phyloP scores from a whole-genome alignment of 2,329 filamentous ascomycete species.

The Hyphodiscus sp. region DNA sequence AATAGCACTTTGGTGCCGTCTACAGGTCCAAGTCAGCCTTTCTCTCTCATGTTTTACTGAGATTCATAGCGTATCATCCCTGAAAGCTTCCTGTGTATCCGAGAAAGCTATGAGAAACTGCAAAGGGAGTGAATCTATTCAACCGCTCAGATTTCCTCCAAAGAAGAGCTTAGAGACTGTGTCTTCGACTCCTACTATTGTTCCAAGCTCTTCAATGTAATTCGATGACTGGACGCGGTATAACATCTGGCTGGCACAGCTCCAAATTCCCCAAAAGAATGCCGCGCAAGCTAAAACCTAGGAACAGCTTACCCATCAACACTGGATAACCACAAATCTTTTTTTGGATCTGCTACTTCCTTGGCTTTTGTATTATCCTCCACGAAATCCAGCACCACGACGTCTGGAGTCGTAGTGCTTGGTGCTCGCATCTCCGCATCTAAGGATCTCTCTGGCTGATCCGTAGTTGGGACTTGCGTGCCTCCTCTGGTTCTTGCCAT shows the following conservation, averaged over 20 bases:
- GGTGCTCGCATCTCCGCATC: conserved; percentile 37
- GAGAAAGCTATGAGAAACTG: background rate
- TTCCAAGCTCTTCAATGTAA: background rate
- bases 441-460: conserved; percentile 26
- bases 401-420: conserved; percentile 31
- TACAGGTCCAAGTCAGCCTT: conserved; percentile 12
- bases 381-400: conserved; percentile 34
- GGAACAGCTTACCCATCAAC: conserved; percentile 37
- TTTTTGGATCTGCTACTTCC: conserved; percentile 34
- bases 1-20: conserved; percentile 40
- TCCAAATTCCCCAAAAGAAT: conserved; percentile 9
- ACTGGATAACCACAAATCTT: conserved; percentile 45
- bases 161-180: background rate
- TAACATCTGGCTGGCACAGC: background rate
- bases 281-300: background rate
- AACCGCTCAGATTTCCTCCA: background rate
- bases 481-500: conserved; percentile 12
- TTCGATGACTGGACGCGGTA: background rate
- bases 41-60: background rate
- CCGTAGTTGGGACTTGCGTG: background rate
- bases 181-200: background rate
- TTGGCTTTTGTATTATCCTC: conserved; percentile 29
- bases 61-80: background rate
- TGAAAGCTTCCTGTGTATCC: background rate
- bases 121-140: background rate